Evolutionary conservation across 257 asterid genomes (phyloP).

Genomic region (Solanum piurae): DNA sequence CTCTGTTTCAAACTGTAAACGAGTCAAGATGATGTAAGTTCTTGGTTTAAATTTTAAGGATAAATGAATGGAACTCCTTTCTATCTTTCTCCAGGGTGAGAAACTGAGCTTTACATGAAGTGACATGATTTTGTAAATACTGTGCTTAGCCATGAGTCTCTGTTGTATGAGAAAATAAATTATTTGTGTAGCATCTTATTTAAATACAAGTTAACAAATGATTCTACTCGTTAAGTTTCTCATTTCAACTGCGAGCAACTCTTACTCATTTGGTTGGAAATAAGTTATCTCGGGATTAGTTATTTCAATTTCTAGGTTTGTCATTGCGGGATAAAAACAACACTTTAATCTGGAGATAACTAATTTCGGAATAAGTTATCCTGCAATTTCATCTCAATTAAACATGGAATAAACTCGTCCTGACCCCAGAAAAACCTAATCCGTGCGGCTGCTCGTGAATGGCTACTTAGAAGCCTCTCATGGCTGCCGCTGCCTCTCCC

Average conservation of each 20-base stretch:
- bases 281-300: background rate
- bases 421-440: too few relatives aligned
- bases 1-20: slow-evolving; percentile 53
- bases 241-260: background rate
- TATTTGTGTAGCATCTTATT: background rate
- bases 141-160: background rate
- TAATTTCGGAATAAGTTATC: too few relatives aligned
- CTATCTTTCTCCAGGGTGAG: background rate
- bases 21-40: slow-evolving; percentile 58
- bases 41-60: background rate
- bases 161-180: background rate
- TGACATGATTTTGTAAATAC: background rate
- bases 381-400: background rate
- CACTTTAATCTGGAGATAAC: background rate
- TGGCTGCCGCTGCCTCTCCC: too few relatives aligned
- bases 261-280: background rate
- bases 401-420: accelerated
- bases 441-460: too few relatives aligned
- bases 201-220: background rate
- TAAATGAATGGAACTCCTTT: background rate
- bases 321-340: background rate
- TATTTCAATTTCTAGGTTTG: background rate
- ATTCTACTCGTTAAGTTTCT: background rate
- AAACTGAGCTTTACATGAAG: background rate
- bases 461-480: too few relatives aligned